Conservation (phyloP, 345 rosid genomes). For the rapeseed (Brassica napus) region DNA sequence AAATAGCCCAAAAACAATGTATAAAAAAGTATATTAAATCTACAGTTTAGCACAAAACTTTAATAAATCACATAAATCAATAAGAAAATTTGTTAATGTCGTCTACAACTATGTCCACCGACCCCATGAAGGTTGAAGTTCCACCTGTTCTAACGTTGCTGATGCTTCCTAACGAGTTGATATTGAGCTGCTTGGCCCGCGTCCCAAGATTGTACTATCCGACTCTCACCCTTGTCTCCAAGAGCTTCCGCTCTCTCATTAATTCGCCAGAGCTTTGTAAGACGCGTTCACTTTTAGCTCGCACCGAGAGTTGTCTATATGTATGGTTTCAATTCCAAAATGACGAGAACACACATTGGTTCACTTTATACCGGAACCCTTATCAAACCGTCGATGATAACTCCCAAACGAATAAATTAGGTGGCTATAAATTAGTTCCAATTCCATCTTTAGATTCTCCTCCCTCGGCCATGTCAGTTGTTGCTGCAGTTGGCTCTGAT, state of each 20-base stretch:
- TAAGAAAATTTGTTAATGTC: background rate
- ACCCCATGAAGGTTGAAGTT: background rate
- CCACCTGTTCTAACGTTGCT: background rate
- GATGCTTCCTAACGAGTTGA: background rate
- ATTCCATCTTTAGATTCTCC: background rate
- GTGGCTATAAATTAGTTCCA: background rate
- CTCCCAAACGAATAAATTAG: background rate
- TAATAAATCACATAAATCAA: too few species aligned
- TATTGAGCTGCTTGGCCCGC: background rate
- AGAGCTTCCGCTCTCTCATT: background rate
- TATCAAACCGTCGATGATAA: background rate
- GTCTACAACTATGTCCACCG: background rate
- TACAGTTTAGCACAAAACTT: background rate
- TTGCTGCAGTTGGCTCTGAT: background rate
- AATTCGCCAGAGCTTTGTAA: background rate
- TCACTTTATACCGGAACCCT: background rate
- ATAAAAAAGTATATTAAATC: background rate
- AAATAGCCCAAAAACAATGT: background rate
- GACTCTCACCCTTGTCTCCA: background rate
- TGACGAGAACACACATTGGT: background rate
- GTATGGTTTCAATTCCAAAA: background rate
- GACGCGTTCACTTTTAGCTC: background rate
- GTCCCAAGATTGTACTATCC: background rate
- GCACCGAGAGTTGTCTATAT: background rate
- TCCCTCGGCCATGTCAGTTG: background rate